Base-by-base conservation (phyloP, 140 eudicot genomes). In the Stevia rebaudiana region DNA sequence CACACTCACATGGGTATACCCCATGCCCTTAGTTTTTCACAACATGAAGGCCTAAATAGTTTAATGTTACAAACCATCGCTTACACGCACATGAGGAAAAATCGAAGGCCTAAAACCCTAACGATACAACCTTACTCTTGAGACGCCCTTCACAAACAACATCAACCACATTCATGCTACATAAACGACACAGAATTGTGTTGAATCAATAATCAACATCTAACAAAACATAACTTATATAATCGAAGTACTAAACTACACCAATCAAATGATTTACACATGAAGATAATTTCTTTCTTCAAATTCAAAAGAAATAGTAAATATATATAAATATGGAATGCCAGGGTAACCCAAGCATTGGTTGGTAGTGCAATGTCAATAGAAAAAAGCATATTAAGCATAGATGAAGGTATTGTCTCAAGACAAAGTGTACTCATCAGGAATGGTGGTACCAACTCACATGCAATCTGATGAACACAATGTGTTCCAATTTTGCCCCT, bases 361-460 rank as follows among this genome's bases (percentile, higher is more conserved):
- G 74, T 74, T 66, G 74, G 64, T 66, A 57, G 79, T 37, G 74
- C 63, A 58, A 67, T 67, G 50, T 41, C 69, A 58, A 67, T 24
- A 37, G 24, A 67, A 50, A 51, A 43, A 74, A 39, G 64, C 70
- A 67, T 40, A 30, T 50, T 60, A 74, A 60, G 79, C 75, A 74
- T 68, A 15, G 43, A 28, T 74, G 70, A 61, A 67, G 74, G 79
- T 74, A 74, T 68, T 40, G 60, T 67, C 60, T 67, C 59, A 40
- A 74, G 75, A 74, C 79, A 67, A 58, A 48, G 60, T 50, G 74
- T 74, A 67, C 70, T 36, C 58, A 40, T 59, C 65, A 59, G 52
- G n/a, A 75, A 68, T 73, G 64, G 67, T 68, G 36, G 75, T 68
- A 75, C 79, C 70, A 68, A 68, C 61, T 42, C 79, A 75, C 75